A percentile compares a stretch with the other conserved stretches of the same genome.
phyloP scores from a whole-genome alignment of 2,329 filamentous ascomycete genomes.

The Basipetospora chlamydospora region DNA sequence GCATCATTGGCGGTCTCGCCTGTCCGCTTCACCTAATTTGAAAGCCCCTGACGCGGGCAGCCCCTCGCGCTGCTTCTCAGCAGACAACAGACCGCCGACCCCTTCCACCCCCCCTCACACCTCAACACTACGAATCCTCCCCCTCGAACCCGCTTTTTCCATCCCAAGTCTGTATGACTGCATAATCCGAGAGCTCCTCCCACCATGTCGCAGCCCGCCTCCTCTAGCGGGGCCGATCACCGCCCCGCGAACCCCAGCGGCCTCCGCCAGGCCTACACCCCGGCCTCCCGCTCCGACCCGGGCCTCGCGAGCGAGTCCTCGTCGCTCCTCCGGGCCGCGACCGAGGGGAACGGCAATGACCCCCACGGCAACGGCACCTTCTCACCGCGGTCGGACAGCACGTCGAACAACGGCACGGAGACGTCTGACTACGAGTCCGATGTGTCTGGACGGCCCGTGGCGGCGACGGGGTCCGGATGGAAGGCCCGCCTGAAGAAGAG shows the following conservation, averaged over 20 bases:
- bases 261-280: neutral
- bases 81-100: too few relatives aligned
- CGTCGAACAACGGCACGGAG: too few relatives aligned
- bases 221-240: neutral
- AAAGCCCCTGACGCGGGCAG: too few relatives aligned
- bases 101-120: too few relatives aligned
- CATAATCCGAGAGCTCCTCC: neutral
- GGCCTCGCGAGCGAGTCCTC: conserved; percentile 2
- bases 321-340: neutral
- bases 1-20: too few relatives aligned
- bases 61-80: too few relatives aligned
- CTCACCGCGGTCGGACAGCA: too few relatives aligned
- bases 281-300: neutral
- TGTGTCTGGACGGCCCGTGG: neutral
- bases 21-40: too few relatives aligned
- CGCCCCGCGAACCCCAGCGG: neutral
- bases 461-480: conserved; percentile 1
- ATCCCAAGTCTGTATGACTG: too few relatives aligned
- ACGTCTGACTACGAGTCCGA: conserved; percentile 2
- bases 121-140: too few relatives aligned
- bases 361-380: conserved; percentile 1
- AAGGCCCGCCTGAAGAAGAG: neutral
- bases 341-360: neutral
- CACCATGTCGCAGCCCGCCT: neutral
- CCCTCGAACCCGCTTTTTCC: too few relatives aligned